Percentiles rank a stretch among this genome's conserved stretches.
These are phyloP conservation scores for Hortiboletus campestris DNA, from an alignment of 768 basidiomycete species.

Conservation along the genomic window DNA sequence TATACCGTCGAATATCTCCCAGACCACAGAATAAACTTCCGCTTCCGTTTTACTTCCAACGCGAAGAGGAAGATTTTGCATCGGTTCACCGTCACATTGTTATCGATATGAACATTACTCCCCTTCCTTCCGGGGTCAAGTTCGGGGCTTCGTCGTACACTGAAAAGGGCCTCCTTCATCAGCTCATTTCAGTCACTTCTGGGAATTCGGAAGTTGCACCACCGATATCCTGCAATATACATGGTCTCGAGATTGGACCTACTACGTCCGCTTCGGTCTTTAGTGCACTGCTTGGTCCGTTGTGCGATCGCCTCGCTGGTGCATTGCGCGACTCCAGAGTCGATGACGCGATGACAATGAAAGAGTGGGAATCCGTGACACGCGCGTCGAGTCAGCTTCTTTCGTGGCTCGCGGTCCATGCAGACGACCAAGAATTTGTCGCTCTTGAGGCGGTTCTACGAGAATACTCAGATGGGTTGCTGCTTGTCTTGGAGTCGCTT, in stretches of 20 bases:
- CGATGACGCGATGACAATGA: conserved; percentile 20
- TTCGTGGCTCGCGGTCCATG: conserved; percentile 42
- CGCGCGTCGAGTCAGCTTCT: conserved; percentile 44
- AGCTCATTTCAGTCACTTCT: conserved; percentile 46
- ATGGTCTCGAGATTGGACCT: conserved; percentile 44
- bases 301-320: conserved; percentile 45
- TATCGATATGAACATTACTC: conserved; percentile 52
- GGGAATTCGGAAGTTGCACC: conserved; percentile 23
- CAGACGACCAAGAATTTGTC: conserved; percentile 33
- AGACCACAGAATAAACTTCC: conserved; percentile 8
- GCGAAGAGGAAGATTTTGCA: conserved; percentile 3
- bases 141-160: conserved; percentile 55
- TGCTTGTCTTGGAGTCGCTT: conserved; percentile 38
- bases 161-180: conserved; percentile 57
- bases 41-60: conserved; percentile 17
- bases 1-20: conserved; percentile 15
- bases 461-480: conserved; percentile 37
- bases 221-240: conserved; percentile 34
- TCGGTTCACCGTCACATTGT: conserved; percentile 24
- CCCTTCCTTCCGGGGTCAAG: conserved; percentile 49
- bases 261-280: conserved; percentile 46
- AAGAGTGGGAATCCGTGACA: conserved; percentile 41
- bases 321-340: conserved; percentile 36
- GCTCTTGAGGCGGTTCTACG: conserved; percentile 35
- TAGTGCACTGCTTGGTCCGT: conserved; percentile 40